Base-by-base conservation (phyloP, 305 asterid species). In the Ilex paraguariensis region DNA sequence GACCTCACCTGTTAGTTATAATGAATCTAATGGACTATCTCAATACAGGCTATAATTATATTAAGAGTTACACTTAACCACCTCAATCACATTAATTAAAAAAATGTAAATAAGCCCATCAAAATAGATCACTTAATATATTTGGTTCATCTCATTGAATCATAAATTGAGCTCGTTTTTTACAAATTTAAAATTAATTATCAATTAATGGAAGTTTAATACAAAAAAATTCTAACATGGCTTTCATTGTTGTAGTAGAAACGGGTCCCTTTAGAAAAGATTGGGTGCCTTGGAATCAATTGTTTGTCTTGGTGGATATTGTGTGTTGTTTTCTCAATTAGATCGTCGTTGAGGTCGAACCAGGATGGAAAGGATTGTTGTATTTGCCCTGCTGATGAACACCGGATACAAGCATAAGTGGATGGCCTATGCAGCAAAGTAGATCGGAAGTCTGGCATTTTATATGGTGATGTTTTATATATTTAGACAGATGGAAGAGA, bases 351-450 rank as follows among this genome's bases (percentile, higher is more conserved):
- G 83, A 87, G 95, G 86, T 96, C 90, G 74, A 90, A 12, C 81
- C 87, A 96, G 0, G 99, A 93, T 46, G 97, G 99, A 72, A 90
- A 93, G 86, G 99, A 97, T 48, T 96, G 66, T 90, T 54, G 99
- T 93, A 80, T 93, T 93, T 75, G 99, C 95, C 3, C 80, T 90
- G 70, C 83, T 80, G 83, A 93, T 96, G 32, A 93, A 90, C 36
- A 87, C 96, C 2, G 96, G 91, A 32, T 93, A 90, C 57, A 90
- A 90, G 87, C 90, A 86, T 70, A 94, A 81, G 69, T 93, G 99
- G 99, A 96, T 90, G 81, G 87, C 97, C 36, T 75, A 59, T 79
- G 96, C 96, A 13, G 94, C 97, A 1, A 97, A 93, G 80, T 97
- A 93, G 84, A 81, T 88, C 3, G 99, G 88, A 1, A 90, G 93